Evolutionary conservation across 1,139 yeast genomes (phyloP).

Genomic region (Arxiozyma heterogenica): DNA sequence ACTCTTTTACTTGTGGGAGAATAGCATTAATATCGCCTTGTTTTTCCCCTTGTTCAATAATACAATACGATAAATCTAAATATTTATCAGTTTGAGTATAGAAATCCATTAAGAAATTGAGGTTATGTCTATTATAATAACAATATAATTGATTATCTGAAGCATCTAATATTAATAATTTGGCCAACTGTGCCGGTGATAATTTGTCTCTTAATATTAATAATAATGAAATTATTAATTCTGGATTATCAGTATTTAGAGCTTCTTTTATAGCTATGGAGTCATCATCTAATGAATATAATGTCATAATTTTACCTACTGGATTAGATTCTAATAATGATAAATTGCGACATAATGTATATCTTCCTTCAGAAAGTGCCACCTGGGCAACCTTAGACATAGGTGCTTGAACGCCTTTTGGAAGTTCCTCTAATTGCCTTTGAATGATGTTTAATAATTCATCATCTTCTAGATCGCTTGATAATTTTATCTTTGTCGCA

Average conservation of each 20-base stretch:
- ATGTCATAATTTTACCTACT: slow-evolving; percentile 50
- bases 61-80: slow-evolving; percentile 37
- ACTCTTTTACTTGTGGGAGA: slow-evolving; percentile 26
- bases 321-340: slow-evolving; percentile 63
- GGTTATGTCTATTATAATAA: slow-evolving; percentile 31
- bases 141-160: slow-evolving; percentile 40
- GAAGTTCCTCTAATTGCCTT: slow-evolving; percentile 28
- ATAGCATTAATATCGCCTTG: slow-evolving; percentile 15
- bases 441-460: slow-evolving; percentile 48
- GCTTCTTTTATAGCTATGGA: slow-evolving; percentile 64
- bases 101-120: slow-evolving; percentile 40
- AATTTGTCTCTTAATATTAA: slow-evolving; percentile 41
- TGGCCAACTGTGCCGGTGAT: slow-evolving; percentile 47
- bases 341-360: slow-evolving; percentile 53
- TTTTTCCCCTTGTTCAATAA: slow-evolving; percentile 26
- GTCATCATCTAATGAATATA: slow-evolving; percentile 63
- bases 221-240: slow-evolving; percentile 54
- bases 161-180: slow-evolving; percentile 39
- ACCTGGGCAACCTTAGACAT: slow-evolving; percentile 55
- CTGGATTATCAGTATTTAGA: slow-evolving; percentile 56
- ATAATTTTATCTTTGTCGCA: slow-evolving; percentile 52
- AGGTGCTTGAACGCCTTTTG: slow-evolving; percentile 35
- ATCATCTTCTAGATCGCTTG: slow-evolving; percentile 47
- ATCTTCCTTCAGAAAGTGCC: slow-evolving; percentile 80
- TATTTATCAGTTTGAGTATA: slow-evolving; percentile 53